These are phyloP conservation scores for Kwoniella dendrophila DNA, from an alignment of 768 basidiomycete species.

Conservation along the genomic window DNA sequence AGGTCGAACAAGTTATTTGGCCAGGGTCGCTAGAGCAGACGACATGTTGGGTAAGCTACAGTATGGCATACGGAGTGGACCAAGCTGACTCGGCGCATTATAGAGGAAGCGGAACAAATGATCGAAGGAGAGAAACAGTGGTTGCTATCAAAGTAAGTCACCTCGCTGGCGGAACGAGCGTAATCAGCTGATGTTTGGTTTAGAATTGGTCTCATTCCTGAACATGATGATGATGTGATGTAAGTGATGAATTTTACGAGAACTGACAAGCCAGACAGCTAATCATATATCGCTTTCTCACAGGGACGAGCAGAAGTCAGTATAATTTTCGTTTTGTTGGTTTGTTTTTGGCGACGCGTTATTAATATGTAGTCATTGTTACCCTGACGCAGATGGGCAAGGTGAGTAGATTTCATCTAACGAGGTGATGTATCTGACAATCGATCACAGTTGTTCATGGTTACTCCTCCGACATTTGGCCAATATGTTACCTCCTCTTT, in stretches of 20 bases:
- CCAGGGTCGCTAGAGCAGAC: conserved; percentile 65
- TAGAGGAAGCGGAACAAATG: conserved; percentile 65
- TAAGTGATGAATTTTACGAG: conserved; percentile 59
- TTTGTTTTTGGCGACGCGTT: too few relatives aligned
- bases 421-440: not conserved
- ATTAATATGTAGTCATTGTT: too few relatives aligned
- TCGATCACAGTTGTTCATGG: conserved; percentile 68
- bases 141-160: conserved; percentile 66
- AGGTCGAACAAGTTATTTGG: conserved; percentile 77
- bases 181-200: not conserved
- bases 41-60: conserved; percentile 62
- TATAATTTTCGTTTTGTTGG: too few relatives aligned
- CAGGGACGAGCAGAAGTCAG: conserved; percentile 76
- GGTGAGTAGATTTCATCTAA: conserved; percentile 14
- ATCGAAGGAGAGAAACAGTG: conserved; percentile 75
- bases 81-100: not conserved
- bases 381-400: conserved; percentile 23
- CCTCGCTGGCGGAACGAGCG: too few relatives aligned
- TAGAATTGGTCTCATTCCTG: conserved; percentile 72
- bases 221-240: conserved; percentile 64
- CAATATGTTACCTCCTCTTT: conserved; percentile 44
- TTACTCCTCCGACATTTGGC: conserved; percentile 74
- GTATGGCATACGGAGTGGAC: too few relatives aligned
- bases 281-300: too few relatives aligned
- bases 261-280: too few relatives aligned